Evolutionary conservation across 768 basidiomycete genomes (phyloP), one percentile per base, ranked within the genome.

Genomic region (Cystofilobasidium macerans): DNA sequence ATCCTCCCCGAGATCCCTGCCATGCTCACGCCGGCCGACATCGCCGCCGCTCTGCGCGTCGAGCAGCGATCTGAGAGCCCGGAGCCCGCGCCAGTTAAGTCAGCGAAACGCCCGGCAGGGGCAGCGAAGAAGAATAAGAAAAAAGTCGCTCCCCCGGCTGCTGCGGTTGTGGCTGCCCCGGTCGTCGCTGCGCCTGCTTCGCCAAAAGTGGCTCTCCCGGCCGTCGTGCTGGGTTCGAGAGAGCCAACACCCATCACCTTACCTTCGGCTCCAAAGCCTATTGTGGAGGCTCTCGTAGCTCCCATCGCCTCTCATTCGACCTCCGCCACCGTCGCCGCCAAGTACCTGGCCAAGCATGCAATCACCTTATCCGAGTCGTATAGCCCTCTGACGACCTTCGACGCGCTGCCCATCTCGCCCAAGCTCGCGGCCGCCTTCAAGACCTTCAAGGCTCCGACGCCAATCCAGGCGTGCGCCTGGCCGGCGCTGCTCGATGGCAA

Each of bases 391-490:
- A 79, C 86, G 51, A 80, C 83, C 1, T 94, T 98, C 73, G 78
- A 81, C 65, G 82, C 87, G 61, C 81, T 97, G 0, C 79, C 78
- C 32, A 81, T 97, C 54, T 84, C 87, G 9, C 75, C 78, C 1
- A 78, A 79, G 13, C 81, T 97, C 36, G 81, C 80, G 51, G 71
- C 77, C 0, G 85, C 84, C 0, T 85, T 97, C 67, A 74, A 78
- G 53, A 78, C 78, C 6, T 98, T 92, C 78, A 83, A 84, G 69
- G 84, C 86, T 69, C 94, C 94, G 8, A 94, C 93, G 0, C 92
- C 94, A 0, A 90, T 98, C 62, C 94, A 98, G 73, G 86, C 90
- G 9, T 94, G 89, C 71, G 83, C 91, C 14, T 97, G 93, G 93
- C 89, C 92, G 2, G 84, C 87, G 35, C 84, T 88, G 7, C 78